These are phyloP conservation scores for Trichoderma arundinaceum DNA, from an alignment of 2,329 filamentous ascomycete species.

Conservation along the genomic window DNA sequence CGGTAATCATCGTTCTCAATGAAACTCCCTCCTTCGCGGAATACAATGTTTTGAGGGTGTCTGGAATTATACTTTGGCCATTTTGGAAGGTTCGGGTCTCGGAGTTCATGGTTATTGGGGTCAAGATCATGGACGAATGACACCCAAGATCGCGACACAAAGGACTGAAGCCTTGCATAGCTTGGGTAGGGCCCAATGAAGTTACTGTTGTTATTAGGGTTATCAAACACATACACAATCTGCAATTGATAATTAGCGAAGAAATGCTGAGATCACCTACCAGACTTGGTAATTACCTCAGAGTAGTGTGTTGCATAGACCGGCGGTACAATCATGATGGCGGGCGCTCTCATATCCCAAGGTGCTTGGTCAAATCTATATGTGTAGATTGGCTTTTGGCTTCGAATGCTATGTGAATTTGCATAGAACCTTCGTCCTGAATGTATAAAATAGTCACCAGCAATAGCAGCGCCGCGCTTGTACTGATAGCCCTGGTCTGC, in stretches of 20 bases:
- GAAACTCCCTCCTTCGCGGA: slow-evolving; percentile 11
- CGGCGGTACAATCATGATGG: slow-evolving; percentile 5
- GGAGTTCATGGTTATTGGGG: neutral
- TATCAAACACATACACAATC: slow-evolving; percentile 20
- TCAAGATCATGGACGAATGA: slow-evolving; percentile 12
- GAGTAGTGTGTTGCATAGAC: slow-evolving; percentile 16
- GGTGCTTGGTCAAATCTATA: slow-evolving; percentile 16
- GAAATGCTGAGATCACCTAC: neutral
- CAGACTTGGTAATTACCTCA: neutral
- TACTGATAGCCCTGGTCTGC: slow-evolving; percentile 11
- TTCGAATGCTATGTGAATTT: neutral
- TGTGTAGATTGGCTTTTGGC: slow-evolving; percentile 1
- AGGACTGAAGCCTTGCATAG: slow-evolving; percentile 2
- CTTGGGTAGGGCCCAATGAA: slow-evolving; percentile 1
- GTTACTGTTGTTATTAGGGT: slow-evolving; percentile 20
- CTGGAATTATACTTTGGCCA: slow-evolving; percentile 5
- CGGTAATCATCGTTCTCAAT: slow-evolving; percentile 15
- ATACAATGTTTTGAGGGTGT: slow-evolving; percentile 10
- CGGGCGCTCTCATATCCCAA: slow-evolving; percentile 16
- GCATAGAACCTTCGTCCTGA: slow-evolving; percentile 9
- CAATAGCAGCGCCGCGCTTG: slow-evolving; percentile 17
- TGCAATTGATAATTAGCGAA: neutral
- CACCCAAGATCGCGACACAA: slow-evolving; percentile 14
- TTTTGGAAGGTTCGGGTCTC: slow-evolving; percentile 12
- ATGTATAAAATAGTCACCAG: slow-evolving; percentile 14